These are phyloP conservation scores for Tylopilus sp. DNA, from an alignment of 768 basidiomycete species.

Conservation along the genomic window DNA sequence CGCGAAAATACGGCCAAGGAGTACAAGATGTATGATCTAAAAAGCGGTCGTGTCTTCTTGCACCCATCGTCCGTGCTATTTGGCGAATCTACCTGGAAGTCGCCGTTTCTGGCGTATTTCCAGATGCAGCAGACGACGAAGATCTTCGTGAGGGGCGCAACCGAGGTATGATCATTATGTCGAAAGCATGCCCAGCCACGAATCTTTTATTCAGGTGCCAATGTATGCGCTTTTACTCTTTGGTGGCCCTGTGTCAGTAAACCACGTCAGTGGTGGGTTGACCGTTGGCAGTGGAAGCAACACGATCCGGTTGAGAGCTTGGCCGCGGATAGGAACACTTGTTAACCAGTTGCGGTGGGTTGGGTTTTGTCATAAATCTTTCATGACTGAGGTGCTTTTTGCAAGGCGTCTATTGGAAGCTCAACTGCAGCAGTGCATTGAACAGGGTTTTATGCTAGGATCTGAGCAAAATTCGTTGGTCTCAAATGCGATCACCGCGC, in stretches of 20 bases:
- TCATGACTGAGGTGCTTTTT: background rate
- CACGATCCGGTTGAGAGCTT: slow-evolving; percentile 65
- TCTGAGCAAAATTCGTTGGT: slow-evolving; percentile 53
- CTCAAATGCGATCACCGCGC: slow-evolving; percentile 40
- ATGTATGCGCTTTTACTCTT: slow-evolving; percentile 84
- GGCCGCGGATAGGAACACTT: slow-evolving; percentile 88
- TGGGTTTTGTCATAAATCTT: background rate
- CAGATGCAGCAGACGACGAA: slow-evolving; percentile 79
- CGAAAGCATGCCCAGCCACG: background rate
- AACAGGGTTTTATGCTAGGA: slow-evolving; percentile 50
- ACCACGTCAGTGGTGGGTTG: slow-evolving; percentile 79
- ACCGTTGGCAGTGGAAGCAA: slow-evolving; percentile 53
- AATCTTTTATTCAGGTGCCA: slow-evolving; percentile 54
- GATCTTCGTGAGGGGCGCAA: slow-evolving; percentile 82
- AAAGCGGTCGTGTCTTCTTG: slow-evolving; percentile 64
- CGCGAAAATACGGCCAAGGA: slow-evolving; percentile 84
- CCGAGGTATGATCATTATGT: slow-evolving; percentile 54
- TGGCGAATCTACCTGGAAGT: slow-evolving; percentile 64
- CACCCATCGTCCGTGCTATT: slow-evolving; percentile 86
- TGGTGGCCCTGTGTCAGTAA: slow-evolving; percentile 73
- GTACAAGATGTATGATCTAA: slow-evolving; percentile 75
- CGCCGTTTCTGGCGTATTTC: slow-evolving; percentile 82
- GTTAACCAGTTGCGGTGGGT: slow-evolving; percentile 80
- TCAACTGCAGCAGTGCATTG: slow-evolving; percentile 62
- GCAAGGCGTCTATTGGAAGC: slow-evolving; percentile 64